phyloP scores from a whole-genome alignment of 2,329 filamentous ascomycete genomes.

The Hymenoscyphus albidus region DNA sequence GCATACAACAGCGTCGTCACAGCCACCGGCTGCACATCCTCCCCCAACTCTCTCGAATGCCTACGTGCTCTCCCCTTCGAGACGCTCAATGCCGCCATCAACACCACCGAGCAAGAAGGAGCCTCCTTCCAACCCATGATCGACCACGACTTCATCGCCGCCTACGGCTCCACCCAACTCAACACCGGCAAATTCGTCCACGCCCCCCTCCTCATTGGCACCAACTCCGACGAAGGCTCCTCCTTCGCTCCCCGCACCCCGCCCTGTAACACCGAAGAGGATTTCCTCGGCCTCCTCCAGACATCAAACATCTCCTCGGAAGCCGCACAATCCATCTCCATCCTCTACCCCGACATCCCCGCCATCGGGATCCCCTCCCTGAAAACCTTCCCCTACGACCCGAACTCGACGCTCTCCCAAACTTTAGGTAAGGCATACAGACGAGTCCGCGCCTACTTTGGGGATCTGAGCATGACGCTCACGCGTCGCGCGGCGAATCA shows the following conservation, averaged over 20 bases:
- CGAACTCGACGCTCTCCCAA: conserved; percentile 12
- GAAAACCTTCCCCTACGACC: conserved; percentile 21
- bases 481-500: conserved; percentile 15
- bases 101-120: conserved; percentile 30
- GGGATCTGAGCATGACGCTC: conserved; percentile 16
- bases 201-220: conserved; percentile 43
- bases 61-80: conserved; percentile 31
- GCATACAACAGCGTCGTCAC: conserved; percentile 30
- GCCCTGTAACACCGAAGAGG: conserved; percentile 28
- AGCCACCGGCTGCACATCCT: conserved; percentile 30
- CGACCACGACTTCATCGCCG: conserved; percentile 40
- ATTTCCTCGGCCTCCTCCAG: conserved; percentile 16
- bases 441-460: conserved; percentile 17
- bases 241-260: conserved; percentile 38
- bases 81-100: conserved; percentile 30
- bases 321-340: conserved; percentile 35
- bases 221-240: conserved; percentile 37
- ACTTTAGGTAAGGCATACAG: conserved; percentile 36
- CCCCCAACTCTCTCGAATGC: conserved; percentile 25
- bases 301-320: background rate
- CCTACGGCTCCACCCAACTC: conserved; percentile 51
- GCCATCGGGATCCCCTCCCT: conserved; percentile 44
- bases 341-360: conserved; percentile 49
- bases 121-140: conserved; percentile 36
- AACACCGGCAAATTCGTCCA: conserved; percentile 37